Conservation (phyloP, 1,284 basidiomycete species). For the Coniferiporia weirii region DNA sequence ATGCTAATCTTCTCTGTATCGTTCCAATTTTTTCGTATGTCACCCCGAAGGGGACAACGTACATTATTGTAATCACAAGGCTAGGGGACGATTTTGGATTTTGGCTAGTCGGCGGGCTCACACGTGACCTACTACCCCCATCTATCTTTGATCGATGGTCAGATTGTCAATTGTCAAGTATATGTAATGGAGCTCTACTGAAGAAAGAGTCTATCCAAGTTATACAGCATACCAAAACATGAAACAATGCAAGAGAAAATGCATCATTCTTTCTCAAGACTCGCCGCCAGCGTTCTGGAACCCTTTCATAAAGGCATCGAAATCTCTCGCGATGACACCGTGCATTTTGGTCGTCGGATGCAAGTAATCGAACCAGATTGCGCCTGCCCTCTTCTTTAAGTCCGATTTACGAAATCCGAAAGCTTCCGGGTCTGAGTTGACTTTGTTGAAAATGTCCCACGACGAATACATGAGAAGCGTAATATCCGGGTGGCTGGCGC, state of each 20-base stretch:
- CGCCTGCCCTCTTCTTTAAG: slow-evolving; percentile 29
- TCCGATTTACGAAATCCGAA: slow-evolving; percentile 37
- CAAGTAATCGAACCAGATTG: slow-evolving; percentile 48
- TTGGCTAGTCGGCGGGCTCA: slow-evolving; percentile 16
- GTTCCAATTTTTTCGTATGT: slow-evolving; percentile 22
- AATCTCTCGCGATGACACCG: slow-evolving; percentile 34
- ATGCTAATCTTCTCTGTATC: slow-evolving; percentile 23
- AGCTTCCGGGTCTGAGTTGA: slow-evolving; percentile 40
- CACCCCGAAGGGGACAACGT: slow-evolving; percentile 20
- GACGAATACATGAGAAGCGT: slow-evolving; percentile 49
- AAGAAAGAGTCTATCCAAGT: background rate
- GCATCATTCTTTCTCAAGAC: no score
- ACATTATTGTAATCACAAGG: background rate
- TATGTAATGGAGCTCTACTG: no score
- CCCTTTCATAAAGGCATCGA: slow-evolving; percentile 33
- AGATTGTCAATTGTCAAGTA: background rate
- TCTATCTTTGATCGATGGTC: no score
- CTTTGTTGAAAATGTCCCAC: slow-evolving; percentile 38
- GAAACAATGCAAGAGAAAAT: no score
- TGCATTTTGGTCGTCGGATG: slow-evolving; percentile 46
- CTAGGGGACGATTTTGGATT: background rate
- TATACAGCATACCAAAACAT: no score
- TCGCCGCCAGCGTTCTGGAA: background rate
- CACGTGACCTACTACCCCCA: no score
- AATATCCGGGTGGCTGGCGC: slow-evolving; percentile 34